A percentile compares a stretch with the other conserved stretches of the same genome.
These are phyloP conservation scores for Rheum nobile DNA, from an alignment of 148 eudicot species.

Conservation along the genomic window DNA sequence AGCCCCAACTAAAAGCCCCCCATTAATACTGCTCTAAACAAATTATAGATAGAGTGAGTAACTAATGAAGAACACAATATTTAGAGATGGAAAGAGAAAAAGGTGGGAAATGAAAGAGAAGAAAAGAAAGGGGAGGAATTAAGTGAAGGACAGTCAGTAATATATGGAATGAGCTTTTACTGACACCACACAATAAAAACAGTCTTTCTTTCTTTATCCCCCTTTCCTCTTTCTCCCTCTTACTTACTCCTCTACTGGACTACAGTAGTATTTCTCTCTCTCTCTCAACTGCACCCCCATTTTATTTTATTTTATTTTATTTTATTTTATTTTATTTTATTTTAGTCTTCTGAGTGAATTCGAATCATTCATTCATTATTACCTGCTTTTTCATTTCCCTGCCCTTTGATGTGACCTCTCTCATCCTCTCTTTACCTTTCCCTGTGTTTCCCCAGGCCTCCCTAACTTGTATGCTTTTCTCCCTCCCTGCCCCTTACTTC, in stretches of 20 bases:
- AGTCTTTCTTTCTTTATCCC: background rate
- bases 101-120: background rate
- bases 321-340: background rate
- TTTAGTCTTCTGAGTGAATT: background rate
- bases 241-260: background rate
- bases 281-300: background rate
- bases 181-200: background rate
- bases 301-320: background rate
- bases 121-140: background rate
- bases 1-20: too few species aligned
- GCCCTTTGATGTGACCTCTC: constrained; percentile 4
- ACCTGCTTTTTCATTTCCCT: background rate
- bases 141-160: background rate
- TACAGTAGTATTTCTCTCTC: background rate
- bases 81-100: background rate
- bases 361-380: constrained; percentile 7
- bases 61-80: too few species aligned
- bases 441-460: background rate
- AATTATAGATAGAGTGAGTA: too few species aligned
- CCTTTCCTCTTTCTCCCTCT: background rate
- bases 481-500: background rate
- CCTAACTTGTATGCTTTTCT: background rate
- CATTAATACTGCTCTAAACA: too few species aligned
- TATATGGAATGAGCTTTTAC: constrained; percentile 5
- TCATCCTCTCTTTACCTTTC: background rate